Conservation (phyloP, 768 basidiomycete species). For the Pulveroboletus ravenelii region DNA sequence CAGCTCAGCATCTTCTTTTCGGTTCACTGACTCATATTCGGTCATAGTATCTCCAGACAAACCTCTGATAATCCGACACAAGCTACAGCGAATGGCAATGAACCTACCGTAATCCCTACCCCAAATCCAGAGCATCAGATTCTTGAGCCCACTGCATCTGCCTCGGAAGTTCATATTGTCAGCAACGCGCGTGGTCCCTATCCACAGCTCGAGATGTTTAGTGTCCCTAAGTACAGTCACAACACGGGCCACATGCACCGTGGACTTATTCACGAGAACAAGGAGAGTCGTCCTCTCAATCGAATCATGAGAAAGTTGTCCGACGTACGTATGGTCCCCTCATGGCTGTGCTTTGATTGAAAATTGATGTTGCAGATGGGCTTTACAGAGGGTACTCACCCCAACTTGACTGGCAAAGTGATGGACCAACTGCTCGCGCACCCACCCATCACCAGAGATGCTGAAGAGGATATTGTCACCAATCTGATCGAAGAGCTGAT, state of each 20-base stretch:
- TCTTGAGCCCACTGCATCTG: slow-evolving; percentile 11
- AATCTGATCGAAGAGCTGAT: slow-evolving; percentile 57
- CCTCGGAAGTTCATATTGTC: slow-evolving; percentile 43
- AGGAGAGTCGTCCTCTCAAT: slow-evolving; percentile 38
- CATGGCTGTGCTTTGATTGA: slow-evolving; percentile 8
- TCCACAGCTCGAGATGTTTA: slow-evolving; percentile 61
- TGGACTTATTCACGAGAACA: slow-evolving; percentile 18
- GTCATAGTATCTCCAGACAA: slow-evolving; percentile 25
- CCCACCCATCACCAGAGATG: slow-evolving; percentile 43
- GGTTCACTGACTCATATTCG: slow-evolving; percentile 2
- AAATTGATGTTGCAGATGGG: slow-evolving; percentile 53
- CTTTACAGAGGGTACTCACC: slow-evolving; percentile 56
- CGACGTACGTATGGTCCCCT: slow-evolving; percentile 45
- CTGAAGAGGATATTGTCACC: slow-evolving; percentile 64
- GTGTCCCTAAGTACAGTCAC: slow-evolving; percentile 45
- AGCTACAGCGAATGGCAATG: not conserved
- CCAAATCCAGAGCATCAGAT: slow-evolving; percentile 13
- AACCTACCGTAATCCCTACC: not conserved
- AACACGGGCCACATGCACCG: slow-evolving; percentile 21
- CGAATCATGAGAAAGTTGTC: slow-evolving; percentile 56
- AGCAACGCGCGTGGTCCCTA: slow-evolving; percentile 58
- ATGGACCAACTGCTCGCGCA: slow-evolving; percentile 44
- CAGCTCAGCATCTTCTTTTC: not conserved
- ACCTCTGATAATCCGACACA: slow-evolving; percentile 18
- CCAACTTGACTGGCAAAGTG: slow-evolving; percentile 48